Conservation (phyloP, 148 eudicot species). For the Rhododendron ferrugineum region DNA sequence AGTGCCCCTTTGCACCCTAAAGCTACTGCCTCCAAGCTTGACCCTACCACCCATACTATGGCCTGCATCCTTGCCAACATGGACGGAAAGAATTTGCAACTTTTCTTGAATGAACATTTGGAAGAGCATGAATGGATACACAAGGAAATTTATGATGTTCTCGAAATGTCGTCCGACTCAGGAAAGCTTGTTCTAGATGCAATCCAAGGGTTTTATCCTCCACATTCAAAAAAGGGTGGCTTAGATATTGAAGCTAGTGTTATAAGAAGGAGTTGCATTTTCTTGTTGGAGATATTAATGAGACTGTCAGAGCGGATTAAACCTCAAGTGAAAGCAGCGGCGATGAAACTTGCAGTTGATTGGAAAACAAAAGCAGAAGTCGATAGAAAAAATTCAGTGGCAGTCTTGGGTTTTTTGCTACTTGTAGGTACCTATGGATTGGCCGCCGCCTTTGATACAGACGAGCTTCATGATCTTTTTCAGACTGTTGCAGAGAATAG, state of each 20-base stretch:
- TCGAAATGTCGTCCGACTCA: slow-evolving; percentile 9
- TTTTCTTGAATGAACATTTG: slow-evolving; percentile 13
- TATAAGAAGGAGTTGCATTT: slow-evolving; percentile 10
- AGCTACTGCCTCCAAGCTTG: neutral
- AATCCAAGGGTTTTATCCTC: slow-evolving; percentile 11
- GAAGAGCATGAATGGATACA: slow-evolving; percentile 14
- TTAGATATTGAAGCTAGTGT: neutral
- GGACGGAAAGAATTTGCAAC: slow-evolving; percentile 20
- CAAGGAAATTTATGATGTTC: slow-evolving; percentile 11
- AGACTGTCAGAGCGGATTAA: slow-evolving; percentile 11
- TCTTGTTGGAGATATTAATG: slow-evolving; percentile 14
- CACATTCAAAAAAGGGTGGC: neutral
- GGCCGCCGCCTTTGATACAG: slow-evolving; percentile 20
- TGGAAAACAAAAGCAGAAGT: slow-evolving; percentile 10
- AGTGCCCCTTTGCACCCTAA: neutral
- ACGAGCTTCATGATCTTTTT: slow-evolving; percentile 14
- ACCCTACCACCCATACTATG: neutral
- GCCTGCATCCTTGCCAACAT: slow-evolving; percentile 10
- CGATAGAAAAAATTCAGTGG: neutral
- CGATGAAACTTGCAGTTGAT: slow-evolving; percentile 11
- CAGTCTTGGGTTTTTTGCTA: slow-evolving; percentile 20
- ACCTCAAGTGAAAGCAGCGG: slow-evolving; percentile 9
- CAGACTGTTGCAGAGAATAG: slow-evolving; percentile 8
- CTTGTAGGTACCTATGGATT: slow-evolving; percentile 23
- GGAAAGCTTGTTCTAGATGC: slow-evolving; percentile 20